These are phyloP conservation scores for Cyphellophora europaea DNA, from an alignment of 2,329 filamentous ascomycete genomes.

Conservation along the genomic window DNA sequence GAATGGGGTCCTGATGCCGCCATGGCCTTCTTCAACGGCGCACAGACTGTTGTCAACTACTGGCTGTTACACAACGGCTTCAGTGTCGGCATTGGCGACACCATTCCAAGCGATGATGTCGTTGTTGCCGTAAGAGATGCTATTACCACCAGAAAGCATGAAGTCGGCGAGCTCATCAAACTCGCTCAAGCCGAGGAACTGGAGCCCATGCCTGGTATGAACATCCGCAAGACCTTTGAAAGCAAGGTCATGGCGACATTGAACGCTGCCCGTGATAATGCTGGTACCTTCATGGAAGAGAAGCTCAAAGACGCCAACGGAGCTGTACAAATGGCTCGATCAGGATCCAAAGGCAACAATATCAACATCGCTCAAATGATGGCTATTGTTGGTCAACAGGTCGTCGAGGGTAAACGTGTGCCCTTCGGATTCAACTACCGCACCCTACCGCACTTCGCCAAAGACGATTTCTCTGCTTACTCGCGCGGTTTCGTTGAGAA, in stretches of 20 bases:
- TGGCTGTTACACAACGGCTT: constrained; percentile 95
- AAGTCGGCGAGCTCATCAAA: constrained; percentile 66
- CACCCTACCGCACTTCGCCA: constrained; percentile 93
- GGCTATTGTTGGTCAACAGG: constrained; percentile 93
- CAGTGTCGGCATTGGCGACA: constrained; percentile 97
- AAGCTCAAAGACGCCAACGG: constrained; percentile 95
- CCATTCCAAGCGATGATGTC: constrained; percentile 78
- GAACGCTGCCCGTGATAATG: constrained; percentile 92
- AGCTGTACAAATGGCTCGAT: constrained; percentile 89
- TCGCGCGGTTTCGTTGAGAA: constrained; percentile 98
- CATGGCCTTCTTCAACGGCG: constrained; percentile 92
- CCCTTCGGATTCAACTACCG: constrained; percentile 99
- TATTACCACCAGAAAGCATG: constrained; percentile 70
- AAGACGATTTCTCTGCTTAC: constrained; percentile 97
- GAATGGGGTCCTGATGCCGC: constrained; percentile 78
- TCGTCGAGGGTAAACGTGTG: constrained; percentile 97
- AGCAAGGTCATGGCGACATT: constrained; percentile 90
- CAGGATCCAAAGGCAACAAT: constrained; percentile 94
- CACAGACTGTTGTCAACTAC: constrained; percentile 90
- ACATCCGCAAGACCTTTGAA: constrained; percentile 95
- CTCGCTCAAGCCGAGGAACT: constrained; percentile 77
- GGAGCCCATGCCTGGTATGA: constrained; percentile 96
- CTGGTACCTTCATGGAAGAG: constrained; percentile 83
- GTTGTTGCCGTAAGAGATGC: constrained; percentile 76
- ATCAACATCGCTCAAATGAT: constrained; percentile 99